These are phyloP conservation scores for Clonostachys sp. DNA, from an alignment of 2,329 filamentous ascomycete species.

Conservation along the genomic window DNA sequence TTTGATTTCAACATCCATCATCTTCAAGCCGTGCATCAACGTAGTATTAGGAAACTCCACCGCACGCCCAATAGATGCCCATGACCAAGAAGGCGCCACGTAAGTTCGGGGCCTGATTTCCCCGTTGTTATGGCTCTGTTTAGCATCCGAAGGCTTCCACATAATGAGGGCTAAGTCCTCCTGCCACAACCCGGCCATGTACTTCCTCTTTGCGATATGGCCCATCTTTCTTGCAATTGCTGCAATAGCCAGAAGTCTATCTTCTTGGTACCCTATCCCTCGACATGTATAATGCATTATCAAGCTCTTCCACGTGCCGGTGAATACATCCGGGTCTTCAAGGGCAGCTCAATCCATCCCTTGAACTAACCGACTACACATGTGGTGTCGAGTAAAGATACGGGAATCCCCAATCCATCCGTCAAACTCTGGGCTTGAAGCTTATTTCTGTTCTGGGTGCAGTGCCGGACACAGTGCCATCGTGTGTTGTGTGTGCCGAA, in stretches of 20 bases:
- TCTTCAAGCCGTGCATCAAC: no score
- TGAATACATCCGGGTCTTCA: background rate
- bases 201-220: background rate
- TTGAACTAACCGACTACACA: no score
- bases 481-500: background rate
- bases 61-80: no score
- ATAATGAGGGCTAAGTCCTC: background rate
- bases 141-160: no score
- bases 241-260: background rate
- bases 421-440: no score
- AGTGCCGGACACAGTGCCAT: background rate
- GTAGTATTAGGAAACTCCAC: no score
- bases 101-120: no score
- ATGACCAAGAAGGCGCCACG: no score
- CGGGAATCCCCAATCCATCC: background rate
- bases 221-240: background rate
- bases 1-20: no score
- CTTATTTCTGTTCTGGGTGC: background rate
- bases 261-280: background rate
- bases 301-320: no score
- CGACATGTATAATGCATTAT: background rate
- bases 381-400: background rate
- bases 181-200: background rate
- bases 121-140: no score
- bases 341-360: background rate